Evolutionary conservation across 169 alveolate genomes (phyloP).

Genomic region (Cryptosporidium ryanae): DNA sequence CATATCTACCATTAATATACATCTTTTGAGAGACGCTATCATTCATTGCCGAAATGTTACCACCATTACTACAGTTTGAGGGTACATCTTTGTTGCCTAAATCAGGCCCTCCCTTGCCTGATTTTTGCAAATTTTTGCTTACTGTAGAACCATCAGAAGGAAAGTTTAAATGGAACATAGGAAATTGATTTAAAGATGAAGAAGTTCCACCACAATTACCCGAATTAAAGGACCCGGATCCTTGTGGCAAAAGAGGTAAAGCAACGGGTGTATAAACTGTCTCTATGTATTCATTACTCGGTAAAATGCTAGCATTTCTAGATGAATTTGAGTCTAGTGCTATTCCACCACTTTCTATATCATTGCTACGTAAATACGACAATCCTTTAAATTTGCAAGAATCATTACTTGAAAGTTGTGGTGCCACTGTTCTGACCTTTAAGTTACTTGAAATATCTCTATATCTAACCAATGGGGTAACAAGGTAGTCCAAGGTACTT

Average conservation of each 20-base stretch:
- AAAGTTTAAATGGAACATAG: background rate
- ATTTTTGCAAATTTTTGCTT: background rate
- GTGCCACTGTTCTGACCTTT: conserved; percentile 56
- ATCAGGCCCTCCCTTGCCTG: background rate
- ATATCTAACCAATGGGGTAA: conserved; percentile 70
- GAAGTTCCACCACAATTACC: background rate
- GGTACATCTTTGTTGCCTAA: background rate
- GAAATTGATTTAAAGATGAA: conserved; percentile 11
- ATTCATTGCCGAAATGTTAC: background rate
- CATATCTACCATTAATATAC: background rate
- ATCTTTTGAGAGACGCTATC: conserved; percentile 3
- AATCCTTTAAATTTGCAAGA: conserved; percentile 9
- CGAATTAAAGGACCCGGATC: background rate
- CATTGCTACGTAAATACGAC: background rate
- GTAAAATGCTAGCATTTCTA: conserved; percentile 5
- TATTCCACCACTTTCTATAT: conserved; percentile 1
- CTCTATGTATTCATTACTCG: conserved; percentile 38
- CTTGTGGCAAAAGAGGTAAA: background rate
- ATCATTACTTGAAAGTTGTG: conserved; percentile 63
- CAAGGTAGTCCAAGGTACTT: conserved; percentile 58
- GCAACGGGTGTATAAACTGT: conserved; percentile 67
- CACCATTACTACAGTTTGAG: background rate
- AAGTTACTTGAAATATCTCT: conserved; percentile 50
- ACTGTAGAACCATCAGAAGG: background rate
- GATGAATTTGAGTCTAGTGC: conserved; percentile 18